These are phyloP conservation scores for Colletotrichum abscissum DNA, from an alignment of 2,329 filamentous ascomycete genomes.

Conservation along the genomic window DNA sequence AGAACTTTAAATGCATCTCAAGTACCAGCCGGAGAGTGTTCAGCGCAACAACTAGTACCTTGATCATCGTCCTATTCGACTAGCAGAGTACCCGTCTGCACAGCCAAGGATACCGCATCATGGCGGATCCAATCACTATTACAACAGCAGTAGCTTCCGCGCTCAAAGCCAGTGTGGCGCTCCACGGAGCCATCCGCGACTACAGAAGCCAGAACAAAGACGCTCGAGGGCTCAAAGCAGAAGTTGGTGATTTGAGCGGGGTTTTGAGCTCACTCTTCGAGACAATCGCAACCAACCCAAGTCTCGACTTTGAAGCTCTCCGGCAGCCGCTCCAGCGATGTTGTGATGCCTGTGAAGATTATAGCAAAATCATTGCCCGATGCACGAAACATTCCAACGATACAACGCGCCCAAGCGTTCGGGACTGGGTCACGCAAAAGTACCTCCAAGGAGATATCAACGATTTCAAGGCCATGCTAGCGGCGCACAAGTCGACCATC, in stretches of 20 bases:
- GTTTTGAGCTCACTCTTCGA: conserved; percentile 1
- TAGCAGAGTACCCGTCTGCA: no score
- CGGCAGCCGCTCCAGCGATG: not conserved
- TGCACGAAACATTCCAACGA: conserved; percentile 13
- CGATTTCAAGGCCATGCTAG: conserved; percentile 38
- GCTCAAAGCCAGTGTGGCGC: not conserved
- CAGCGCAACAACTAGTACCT: no score
- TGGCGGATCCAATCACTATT: not conserved
- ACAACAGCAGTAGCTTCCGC: not conserved
- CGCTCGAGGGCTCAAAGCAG: conserved; percentile 4
- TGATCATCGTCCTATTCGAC: no score
- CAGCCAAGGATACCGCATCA: not conserved
- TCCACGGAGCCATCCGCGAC: not conserved
- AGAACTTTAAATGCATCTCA: no score
- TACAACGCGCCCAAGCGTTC: not conserved
- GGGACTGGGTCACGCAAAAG: conserved; percentile 10
- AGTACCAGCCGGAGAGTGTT: no score
- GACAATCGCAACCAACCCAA: not conserved
- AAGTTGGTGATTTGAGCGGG: not conserved
- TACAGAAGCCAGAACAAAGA: not conserved
- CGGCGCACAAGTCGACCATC: conserved; percentile 42
- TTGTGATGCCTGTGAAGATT: conserved; percentile 25
- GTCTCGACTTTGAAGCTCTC: conserved; percentile 4
- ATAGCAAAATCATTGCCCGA: conserved; percentile 21
- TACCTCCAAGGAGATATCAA: conserved; percentile 35